Base-by-base conservation (phyloP, 345 rosid species). In the Eutrema japonicum region DNA sequence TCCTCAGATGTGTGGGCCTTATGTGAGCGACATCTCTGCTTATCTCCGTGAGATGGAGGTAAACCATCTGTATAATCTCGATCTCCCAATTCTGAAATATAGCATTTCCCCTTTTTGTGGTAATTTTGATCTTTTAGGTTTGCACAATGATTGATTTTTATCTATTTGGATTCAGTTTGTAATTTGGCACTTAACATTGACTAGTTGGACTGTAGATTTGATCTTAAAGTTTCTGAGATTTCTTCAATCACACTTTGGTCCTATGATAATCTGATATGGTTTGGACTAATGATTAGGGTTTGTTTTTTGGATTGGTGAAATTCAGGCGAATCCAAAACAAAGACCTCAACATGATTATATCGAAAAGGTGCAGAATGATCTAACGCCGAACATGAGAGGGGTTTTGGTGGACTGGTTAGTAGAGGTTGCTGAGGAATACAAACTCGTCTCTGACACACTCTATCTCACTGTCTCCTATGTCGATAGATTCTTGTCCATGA, bases 401-500 rank as follows among this genome's bases (percentile, higher is more conserved):
- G 52, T 86, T 27, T 47, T 88, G 76, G 89, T 86, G 74, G 94
- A 90, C 47, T 88, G 93, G 93, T 69, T 88, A 82, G 93, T 86
- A 68, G 88, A 84, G 62, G 91, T 90, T 45, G 85, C 91, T 2
- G 91, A 85, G 58, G 90, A 86, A 38, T 82, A 85, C 83, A 82
- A 82, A 71, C 90, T 88, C 30, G 61, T 83, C 8, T 55, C 90
- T 0, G 94, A 90, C 67, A 85, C 90, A 1, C 68, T 88, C 11
- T 81, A 86, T 64, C 87, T 85, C 37, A 73, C 85, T 2, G 52
- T 88, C 29, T 65, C 82, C 4, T 85, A 84, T 64, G 37, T 87
- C 9, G 94, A 90, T 51, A 72, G 86, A 73, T 90, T 74, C 72
- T 74, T 90, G 42, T 88, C 94, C 10, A 12, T 8, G n/a, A 83